Base-by-base conservation (phyloP, 1,284 basidiomycete species). In the Boletus austroedulis region DNA sequence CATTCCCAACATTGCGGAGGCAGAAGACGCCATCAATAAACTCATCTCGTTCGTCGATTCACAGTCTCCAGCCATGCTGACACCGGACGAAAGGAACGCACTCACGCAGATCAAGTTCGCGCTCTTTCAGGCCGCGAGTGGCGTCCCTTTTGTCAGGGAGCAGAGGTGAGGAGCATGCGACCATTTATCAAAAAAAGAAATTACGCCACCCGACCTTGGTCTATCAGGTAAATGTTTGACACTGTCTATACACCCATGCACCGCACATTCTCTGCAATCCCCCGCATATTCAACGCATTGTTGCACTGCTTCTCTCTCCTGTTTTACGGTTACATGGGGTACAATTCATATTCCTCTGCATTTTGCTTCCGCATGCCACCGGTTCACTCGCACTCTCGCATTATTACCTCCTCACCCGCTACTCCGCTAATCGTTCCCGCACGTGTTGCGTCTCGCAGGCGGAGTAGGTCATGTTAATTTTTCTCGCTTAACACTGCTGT, bases 11-110 rank as follows among this genome's bases (percentile, higher is more conserved):
- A 64, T 81, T 21, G 64, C 72, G 1, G 81, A 85, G 54, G 84
- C 80, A 5, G 80, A 85, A 59, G 76, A 76, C 7, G 78, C 81
- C 24, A 68, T 84, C 60, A 77, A 79, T 63, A 78, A 74, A 58
- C 70, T 87, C 57, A 77, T 83, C 55, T 53, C 70, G 28, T 86
- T 78, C 59, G 66, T 86, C 59, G 79, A 84, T 65, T 75, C 74
- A n/a, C 72, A 71, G 38, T 72, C 73, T 36, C 70, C 71, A 23
- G 63, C 70, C n/a, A 66, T 82, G n/a, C 61, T 83, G 59, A 73
- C 74, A n/a, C 52, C 61, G 4, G 65, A 75, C 5, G 80, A 84
- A 58, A 75, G 78, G 34, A 64, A 73, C n/a, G 65, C 67, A 14
- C 75, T 86, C 26, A 60, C 68, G 12, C 73, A 76, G 44, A 75